Percentiles rank a stretch among this genome's conserved stretches.
phyloP scores from a whole-genome alignment of 2,329 filamentous ascomycete species.

The Plenodomus biglobosus region DNA sequence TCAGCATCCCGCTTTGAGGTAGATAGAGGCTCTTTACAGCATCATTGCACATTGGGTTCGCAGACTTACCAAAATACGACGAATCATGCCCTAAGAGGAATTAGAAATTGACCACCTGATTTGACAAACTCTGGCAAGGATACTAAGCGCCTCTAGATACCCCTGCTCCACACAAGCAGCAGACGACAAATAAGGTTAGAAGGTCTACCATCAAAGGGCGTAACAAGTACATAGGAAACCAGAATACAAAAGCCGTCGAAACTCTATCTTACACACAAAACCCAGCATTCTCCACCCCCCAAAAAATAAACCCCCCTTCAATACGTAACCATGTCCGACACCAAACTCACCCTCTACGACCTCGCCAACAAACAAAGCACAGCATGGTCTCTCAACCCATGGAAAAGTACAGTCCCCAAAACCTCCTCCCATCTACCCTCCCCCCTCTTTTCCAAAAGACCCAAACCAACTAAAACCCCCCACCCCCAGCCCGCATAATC shows the following conservation, averaged over 20 bases:
- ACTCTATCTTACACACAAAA: background rate
- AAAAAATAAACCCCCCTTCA: background rate
- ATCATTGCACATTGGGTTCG: background rate
- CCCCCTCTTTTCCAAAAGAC: too few relatives aligned
- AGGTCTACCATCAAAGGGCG: background rate
- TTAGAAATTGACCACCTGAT: too few relatives aligned
- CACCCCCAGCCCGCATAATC: slow-evolving; percentile 60
- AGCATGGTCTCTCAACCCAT: slow-evolving; percentile 69
- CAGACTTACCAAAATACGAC: too few relatives aligned
- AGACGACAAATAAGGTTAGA: background rate
- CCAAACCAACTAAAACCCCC: too few relatives aligned
- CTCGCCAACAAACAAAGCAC: slow-evolving; percentile 57
- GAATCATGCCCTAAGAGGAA: too few relatives aligned
- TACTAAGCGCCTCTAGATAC: too few relatives aligned
- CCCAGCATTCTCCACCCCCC: background rate
- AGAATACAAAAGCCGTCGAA: background rate
- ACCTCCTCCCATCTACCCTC: too few relatives aligned
- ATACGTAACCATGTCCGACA: background rate
- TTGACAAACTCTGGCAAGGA: too few relatives aligned
- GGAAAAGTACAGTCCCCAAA: too few relatives aligned
- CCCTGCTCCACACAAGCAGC: background rate
- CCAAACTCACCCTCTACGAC: slow-evolving; percentile 61
- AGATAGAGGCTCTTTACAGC: background rate
- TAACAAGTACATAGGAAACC: background rate
- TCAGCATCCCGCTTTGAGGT: background rate